phyloP scores from a whole-genome alignment of 192 early-diverging fungal genomes.

The Coemansia sp. region DNA sequence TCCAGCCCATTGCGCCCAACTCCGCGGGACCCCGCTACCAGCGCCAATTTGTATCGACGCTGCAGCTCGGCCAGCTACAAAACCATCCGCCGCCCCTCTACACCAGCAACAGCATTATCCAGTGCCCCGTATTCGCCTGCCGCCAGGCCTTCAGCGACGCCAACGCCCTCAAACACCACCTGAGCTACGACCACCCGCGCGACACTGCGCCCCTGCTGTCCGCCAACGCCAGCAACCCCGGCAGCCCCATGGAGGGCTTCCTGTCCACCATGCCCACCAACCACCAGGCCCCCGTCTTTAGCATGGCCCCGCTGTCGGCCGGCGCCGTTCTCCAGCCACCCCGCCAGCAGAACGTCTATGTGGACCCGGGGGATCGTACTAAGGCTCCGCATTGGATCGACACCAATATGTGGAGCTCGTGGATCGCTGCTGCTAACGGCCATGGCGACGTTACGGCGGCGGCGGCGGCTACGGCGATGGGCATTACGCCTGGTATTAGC shows the following conservation, averaged over 20 bases:
- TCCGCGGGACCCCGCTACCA: conserved; percentile 11
- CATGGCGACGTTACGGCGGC: conserved; percentile 25
- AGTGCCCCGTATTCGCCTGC: conserved; percentile 22
- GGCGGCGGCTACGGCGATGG: conserved; percentile 49
- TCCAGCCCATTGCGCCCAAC: conserved; percentile 8
- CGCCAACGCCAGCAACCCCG: conserved; percentile 30
- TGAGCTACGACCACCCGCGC: conserved; percentile 34
- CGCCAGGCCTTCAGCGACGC: conserved; percentile 37
- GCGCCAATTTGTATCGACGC: conserved; percentile 11
- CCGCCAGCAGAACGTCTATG: conserved; percentile 4
- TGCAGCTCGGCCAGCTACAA: conserved; percentile 7
- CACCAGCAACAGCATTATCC: conserved; percentile 15
- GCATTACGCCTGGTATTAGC: conserved; percentile 44
- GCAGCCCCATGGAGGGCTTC: conserved; percentile 32
- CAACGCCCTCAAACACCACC: conserved; percentile 37
- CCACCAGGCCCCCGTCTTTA: conserved; percentile 2
- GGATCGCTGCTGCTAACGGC: conserved; percentile 53
- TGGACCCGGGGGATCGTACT: conserved; percentile 14
- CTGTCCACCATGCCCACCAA: conserved; percentile 24
- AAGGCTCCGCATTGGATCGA: conserved; percentile 53
- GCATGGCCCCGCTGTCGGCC: conserved; percentile 2
- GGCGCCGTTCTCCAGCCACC: conserved; percentile 6
- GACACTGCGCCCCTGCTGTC: conserved; percentile 7
- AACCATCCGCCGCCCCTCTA: neutral
- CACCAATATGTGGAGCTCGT: conserved; percentile 32